Conservation (phyloP, 345 rosid species). For the Eucalyptus guilfoylei region DNA sequence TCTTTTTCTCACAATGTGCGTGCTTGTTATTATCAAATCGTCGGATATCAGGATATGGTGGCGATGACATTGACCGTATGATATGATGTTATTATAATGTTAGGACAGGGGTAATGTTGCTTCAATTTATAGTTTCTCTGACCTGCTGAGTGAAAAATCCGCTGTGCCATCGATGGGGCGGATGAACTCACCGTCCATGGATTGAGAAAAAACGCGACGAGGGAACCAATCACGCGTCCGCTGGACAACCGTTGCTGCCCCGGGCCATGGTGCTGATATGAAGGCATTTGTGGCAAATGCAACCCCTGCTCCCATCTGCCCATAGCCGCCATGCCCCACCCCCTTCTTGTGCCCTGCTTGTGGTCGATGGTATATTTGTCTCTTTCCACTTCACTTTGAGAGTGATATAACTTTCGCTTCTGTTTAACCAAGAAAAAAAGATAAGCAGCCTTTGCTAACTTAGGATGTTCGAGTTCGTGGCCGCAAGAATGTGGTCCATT, state of each 20-base stretch:
- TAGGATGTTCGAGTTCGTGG: not conserved
- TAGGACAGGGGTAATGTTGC: not conserved
- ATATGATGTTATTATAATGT: not conserved
- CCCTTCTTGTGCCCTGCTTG: no score
- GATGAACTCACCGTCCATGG: not conserved
- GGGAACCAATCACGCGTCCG: not conserved
- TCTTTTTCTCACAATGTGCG: not conserved
- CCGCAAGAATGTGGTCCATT: not conserved
- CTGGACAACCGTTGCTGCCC: not conserved
- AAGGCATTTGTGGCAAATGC: not conserved
- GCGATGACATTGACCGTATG: not conserved
- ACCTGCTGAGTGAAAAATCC: not conserved
- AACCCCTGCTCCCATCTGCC: not conserved
- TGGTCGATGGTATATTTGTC: not conserved
- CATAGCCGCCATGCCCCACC: not conserved
- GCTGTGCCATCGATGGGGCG: not conserved
- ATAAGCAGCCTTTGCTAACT: not conserved
- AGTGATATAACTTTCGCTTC: not conserved
- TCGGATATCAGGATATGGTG: not conserved
- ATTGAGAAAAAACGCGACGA: not conserved
- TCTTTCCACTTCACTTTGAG: not conserved
- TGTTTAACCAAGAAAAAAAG: not conserved
- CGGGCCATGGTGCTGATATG: not conserved
- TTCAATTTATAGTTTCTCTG: not conserved
- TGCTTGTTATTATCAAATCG: not conserved